phyloP scores from a whole-genome alignment of 2,329 filamentous ascomycete species.

The Monosporascus cannonballus region DNA sequence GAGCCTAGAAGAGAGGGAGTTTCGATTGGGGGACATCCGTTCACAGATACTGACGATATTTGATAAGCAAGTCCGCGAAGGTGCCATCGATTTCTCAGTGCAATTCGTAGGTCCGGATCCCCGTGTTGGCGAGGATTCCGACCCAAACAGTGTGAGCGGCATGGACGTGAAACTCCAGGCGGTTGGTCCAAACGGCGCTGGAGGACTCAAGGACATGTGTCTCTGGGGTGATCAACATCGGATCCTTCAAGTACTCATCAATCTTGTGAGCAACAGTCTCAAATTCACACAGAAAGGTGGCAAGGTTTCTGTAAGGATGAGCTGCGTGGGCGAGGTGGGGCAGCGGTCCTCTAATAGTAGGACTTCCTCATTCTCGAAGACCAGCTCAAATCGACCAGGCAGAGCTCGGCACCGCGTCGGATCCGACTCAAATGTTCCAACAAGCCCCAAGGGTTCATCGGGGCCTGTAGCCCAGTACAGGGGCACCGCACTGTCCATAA shows the following conservation, averaged over 20 bases:
- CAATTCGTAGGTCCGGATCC: conserved; percentile 56
- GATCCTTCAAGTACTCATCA: conserved; percentile 89
- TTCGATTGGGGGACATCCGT: conserved; percentile 75
- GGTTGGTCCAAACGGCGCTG: conserved; percentile 58
- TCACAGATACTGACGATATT: conserved; percentile 82
- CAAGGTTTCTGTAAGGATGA: conserved; percentile 69
- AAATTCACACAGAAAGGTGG: conserved; percentile 83
- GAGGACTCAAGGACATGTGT: conserved; percentile 75
- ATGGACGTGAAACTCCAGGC: conserved; percentile 40
- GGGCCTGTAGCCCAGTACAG: conserved; percentile 25
- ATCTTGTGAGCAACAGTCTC: conserved; percentile 83
- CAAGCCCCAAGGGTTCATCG: conserved; percentile 36
- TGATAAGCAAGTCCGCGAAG: conserved; percentile 80
- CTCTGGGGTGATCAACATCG: conserved; percentile 90
- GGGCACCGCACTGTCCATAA: conserved; percentile 54
- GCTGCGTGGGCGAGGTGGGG: conserved; percentile 60
- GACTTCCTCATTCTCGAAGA: conserved; percentile 46
- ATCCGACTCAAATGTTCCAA: conserved; percentile 45
- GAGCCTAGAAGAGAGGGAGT: conserved; percentile 77
- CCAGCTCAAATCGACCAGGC: conserved; percentile 34
- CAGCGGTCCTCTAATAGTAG: conserved; percentile 38
- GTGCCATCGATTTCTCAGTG: conserved; percentile 66
- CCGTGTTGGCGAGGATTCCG: conserved; percentile 24
- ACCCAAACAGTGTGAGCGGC: conserved; percentile 27
- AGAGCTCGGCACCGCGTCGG: conserved; percentile 39